Evolutionary conservation across 1,284 basidiomycete species (phyloP).

Genomic region (Papiliotrema fonsecae): DNA sequence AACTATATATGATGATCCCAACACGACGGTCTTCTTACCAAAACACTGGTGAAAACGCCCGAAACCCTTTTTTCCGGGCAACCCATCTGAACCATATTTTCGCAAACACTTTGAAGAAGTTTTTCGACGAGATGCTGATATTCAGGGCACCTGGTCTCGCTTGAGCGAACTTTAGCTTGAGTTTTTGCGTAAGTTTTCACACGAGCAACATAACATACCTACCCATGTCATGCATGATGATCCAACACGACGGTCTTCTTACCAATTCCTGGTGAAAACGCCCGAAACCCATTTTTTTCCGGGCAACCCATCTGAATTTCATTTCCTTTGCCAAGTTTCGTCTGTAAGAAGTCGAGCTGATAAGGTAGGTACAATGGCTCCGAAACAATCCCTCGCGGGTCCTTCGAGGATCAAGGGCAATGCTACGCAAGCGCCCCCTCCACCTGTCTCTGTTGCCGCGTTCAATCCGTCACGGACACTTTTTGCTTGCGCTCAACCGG

Average conservation of each 20-base stretch:
- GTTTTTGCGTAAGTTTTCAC: too few species aligned
- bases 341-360: conserved; percentile 7
- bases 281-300: conserved; percentile 17
- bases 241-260: conserved; percentile 13
- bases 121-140: neutral
- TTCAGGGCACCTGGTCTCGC: too few species aligned
- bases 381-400: conserved; percentile 38
- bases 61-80: conserved; percentile 38
- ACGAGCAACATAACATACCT: too few species aligned
- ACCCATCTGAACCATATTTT: conserved; percentile 37
- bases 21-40: conserved; percentile 48
- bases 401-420: conserved; percentile 37
- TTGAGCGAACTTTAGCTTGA: too few species aligned
- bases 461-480: conserved; percentile 43
- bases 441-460: conserved; percentile 36
- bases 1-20: conserved; percentile 45
- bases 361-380: conserved; percentile 19
- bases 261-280: conserved; percentile 5
- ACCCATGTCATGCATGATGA: conserved; percentile 1
- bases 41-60: conserved; percentile 41
- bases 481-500: conserved; percentile 42
- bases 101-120: neutral
- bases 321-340: neutral
- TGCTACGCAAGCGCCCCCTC: conserved; percentile 36
- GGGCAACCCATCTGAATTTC: conserved; percentile 39